These are phyloP conservation scores for Seiridium unicorne DNA, from an alignment of 2,329 filamentous ascomycete genomes.

Conservation along the genomic window DNA sequence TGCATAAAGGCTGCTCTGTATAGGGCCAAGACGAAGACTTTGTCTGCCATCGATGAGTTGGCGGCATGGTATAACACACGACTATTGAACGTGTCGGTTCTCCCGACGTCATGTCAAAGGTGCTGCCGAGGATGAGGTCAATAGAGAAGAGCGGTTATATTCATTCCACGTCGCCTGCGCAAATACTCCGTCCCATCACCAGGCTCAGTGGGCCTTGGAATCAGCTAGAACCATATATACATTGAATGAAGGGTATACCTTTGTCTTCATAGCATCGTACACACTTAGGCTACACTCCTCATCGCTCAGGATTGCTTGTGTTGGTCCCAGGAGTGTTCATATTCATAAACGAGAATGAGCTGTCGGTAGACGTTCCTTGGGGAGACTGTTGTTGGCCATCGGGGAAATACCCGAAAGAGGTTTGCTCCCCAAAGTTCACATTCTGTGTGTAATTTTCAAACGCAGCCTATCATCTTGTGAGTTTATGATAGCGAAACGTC, in stretches of 20 bases:
- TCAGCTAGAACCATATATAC: neutral
- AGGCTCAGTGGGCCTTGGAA: neutral
- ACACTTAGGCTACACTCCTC: neutral
- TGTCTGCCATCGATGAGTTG: neutral
- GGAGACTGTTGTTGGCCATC: constrained; percentile 12
- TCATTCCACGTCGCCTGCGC: neutral
- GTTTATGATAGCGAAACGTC: constrained; percentile 21
- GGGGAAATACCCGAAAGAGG: constrained; percentile 49
- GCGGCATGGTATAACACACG: no score
- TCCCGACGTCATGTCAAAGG: no score
- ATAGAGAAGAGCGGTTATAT: constrained; percentile 7
- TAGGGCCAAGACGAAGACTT: neutral
- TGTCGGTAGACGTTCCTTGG: constrained; percentile 25
- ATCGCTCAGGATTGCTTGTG: neutral
- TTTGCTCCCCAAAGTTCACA: constrained; percentile 52
- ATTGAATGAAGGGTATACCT: neutral
- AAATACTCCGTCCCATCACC: neutral
- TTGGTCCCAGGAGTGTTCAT: constrained; percentile 18
- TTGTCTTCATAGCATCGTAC: neutral
- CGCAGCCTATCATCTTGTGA: constrained; percentile 38
- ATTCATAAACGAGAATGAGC: constrained; percentile 27
- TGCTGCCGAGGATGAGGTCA: neutral
- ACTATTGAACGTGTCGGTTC: no score
- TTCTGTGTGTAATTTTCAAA: constrained; percentile 58
- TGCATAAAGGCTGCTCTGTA: no score